A percentile compares a stretch with the other conserved stretches of the same genome.
Evolutionary conservation across 345 rosid species (phyloP).

Genomic region (Dipteronia sinensis): DNA sequence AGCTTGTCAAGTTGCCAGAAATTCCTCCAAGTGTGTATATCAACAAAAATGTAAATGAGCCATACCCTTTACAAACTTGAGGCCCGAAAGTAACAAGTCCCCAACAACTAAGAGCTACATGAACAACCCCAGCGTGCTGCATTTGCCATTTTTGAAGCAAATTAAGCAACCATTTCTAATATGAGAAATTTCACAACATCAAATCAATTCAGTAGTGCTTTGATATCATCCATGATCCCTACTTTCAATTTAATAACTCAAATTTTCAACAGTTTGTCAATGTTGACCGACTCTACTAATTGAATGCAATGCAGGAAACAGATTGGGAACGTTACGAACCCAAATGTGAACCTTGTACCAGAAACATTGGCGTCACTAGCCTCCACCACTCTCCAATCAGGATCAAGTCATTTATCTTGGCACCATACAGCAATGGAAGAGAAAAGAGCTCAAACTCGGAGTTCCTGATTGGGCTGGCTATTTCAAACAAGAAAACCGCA

Average conservation of each 20-base stretch:
- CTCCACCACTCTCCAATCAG: slow-evolving; percentile 97
- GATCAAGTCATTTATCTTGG: slow-evolving; percentile 85
- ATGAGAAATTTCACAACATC: neutral
- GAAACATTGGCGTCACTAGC: slow-evolving; percentile 96
- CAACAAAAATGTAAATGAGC: slow-evolving; percentile 70
- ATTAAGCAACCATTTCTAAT: no score
- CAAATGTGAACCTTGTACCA: slow-evolving; percentile 92
- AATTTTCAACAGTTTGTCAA: no score
- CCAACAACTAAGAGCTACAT: slow-evolving; percentile 83
- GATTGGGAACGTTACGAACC: slow-evolving; percentile 69
- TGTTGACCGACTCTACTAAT: no score
- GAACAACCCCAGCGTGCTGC: slow-evolving; percentile 82
- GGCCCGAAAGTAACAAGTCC: slow-evolving; percentile 78
- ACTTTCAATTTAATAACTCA: no score
- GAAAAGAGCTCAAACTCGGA: slow-evolving; percentile 68
- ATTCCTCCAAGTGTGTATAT: slow-evolving; percentile 86
- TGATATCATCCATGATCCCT: no score
- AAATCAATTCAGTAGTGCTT: neutral
- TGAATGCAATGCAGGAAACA: slow-evolving; percentile 15
- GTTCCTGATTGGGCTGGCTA: slow-evolving; percentile 71
- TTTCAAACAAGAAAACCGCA: slow-evolving; percentile 79
- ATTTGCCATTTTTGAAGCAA: neutral
- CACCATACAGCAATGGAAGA: slow-evolving; percentile 75
- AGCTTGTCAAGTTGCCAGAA: slow-evolving; percentile 85
- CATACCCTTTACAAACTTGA: slow-evolving; percentile 72